These are phyloP conservation scores for Solanum hybrid DNA, from an alignment of 305 asterid species.

Conservation along the genomic window DNA sequence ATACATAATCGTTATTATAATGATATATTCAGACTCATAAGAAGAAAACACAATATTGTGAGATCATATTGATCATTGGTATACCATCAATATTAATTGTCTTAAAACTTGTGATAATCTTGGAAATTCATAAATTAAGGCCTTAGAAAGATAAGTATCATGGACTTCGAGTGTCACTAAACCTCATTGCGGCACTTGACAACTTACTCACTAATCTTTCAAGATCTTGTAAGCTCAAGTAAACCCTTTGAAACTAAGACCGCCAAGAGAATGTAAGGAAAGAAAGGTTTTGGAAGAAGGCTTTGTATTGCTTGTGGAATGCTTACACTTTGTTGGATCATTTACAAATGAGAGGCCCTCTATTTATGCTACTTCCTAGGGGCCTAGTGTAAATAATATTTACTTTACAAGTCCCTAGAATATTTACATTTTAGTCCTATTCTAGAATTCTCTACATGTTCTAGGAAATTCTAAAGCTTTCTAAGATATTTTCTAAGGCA, in stretches of 20 bases:
- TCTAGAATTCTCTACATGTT: neutral
- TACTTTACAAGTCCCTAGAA: neutral
- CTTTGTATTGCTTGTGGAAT: neutral
- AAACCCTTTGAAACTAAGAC: too few relatives aligned
- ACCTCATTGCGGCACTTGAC: neutral
- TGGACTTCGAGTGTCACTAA: neutral
- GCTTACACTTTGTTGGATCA: neutral
- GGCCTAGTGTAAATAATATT: neutral
- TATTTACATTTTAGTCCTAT: neutral
- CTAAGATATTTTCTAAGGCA: neutral
- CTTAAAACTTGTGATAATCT: neutral
- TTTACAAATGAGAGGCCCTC: neutral
- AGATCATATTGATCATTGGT: neutral
- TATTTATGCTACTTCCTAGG: neutral
- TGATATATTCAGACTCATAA: neutral
- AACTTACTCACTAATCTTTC: neutral
- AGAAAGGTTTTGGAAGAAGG: neutral
- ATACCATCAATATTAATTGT: too few relatives aligned
- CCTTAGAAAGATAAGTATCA: neutral
- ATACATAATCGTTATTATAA: neutral
- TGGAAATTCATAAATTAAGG: neutral
- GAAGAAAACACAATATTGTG: neutral
- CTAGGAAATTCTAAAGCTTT: neutral
- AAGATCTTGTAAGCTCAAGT: too few relatives aligned
- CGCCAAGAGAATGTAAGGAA: too few relatives aligned